These are phyloP conservation scores for Phyllosticta ampelicida DNA, from an alignment of 2,329 filamentous ascomycete species.

Conservation along the genomic window DNA sequence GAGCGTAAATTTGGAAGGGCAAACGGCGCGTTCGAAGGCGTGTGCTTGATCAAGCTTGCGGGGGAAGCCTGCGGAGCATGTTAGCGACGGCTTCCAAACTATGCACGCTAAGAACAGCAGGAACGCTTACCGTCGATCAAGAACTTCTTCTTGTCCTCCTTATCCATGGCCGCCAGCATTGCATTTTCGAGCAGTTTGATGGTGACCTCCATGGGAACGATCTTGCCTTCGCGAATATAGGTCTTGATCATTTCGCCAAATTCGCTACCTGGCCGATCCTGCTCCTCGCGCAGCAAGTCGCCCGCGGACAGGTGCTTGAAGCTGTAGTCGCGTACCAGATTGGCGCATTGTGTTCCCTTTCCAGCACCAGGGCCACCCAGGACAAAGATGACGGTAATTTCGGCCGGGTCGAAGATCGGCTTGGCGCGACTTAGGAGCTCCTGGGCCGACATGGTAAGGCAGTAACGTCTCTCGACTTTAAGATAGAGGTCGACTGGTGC, in stretches of 20 bases:
- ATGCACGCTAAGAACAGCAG: not conserved
- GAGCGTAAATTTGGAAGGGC: slow-evolving; percentile 70
- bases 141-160: slow-evolving; percentile 57
- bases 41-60: slow-evolving; percentile 94
- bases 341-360: slow-evolving; percentile 91
- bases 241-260: slow-evolving; percentile 88
- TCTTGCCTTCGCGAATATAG: slow-evolving; percentile 88
- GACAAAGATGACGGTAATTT: slow-evolving; percentile 91
- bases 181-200: slow-evolving; percentile 88
- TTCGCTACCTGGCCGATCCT: slow-evolving; percentile 72
- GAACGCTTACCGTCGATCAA: slow-evolving; percentile 46
- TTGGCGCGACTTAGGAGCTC: slow-evolving; percentile 36
- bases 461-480: not conserved
- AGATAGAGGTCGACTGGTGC: slow-evolving; percentile 6
- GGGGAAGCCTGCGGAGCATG: slow-evolving; percentile 56
- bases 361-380: slow-evolving; percentile 92
- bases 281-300: slow-evolving; percentile 87
- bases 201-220: slow-evolving; percentile 98
- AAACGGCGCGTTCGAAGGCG: slow-evolving; percentile 86
- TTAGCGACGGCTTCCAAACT: not conserved
- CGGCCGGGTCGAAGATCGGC: slow-evolving; percentile 61
- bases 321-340: slow-evolving; percentile 75
- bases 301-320: slow-evolving; percentile 92
- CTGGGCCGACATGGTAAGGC: slow-evolving; percentile 1
- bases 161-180: slow-evolving; percentile 60